A percentile compares a stretch with the other conserved stretches of the same genome.
These are phyloP conservation scores for Wakefieldia striispora DNA, from an alignment of 768 basidiomycete species.

Conservation along the genomic window DNA sequence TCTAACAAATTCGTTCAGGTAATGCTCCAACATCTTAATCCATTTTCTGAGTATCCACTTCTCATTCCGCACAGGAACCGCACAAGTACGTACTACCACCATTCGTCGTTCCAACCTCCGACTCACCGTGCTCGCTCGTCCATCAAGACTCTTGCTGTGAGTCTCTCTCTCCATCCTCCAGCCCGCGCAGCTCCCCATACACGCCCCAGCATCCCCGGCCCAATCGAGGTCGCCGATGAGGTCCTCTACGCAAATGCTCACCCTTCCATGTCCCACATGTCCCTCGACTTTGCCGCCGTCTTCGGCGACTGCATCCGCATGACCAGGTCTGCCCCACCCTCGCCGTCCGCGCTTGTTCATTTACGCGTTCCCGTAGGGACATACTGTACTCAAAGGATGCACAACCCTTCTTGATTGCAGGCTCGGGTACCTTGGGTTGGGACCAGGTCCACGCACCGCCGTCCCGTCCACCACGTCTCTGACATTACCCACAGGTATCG, in stretches of 20 bases:
- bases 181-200: background rate
- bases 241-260: constrained; percentile 93
- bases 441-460: constrained; percentile 60
- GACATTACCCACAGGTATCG: constrained; percentile 58
- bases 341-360: background rate
- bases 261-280: constrained; percentile 85
- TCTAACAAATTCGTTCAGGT: constrained; percentile 22
- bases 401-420: constrained; percentile 93
- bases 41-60: too few relatives aligned
- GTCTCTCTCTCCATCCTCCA: background rate
- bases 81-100: constrained; percentile 52
- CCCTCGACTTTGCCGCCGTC: constrained; percentile 81
- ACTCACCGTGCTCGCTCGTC: constrained; percentile 24
- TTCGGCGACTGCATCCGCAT: constrained; percentile 89
- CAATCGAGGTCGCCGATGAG: constrained; percentile 63
- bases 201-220: constrained; percentile 53
- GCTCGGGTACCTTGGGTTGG: constrained; percentile 96
- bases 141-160: constrained; percentile 49
- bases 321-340: constrained; percentile 50
- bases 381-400: constrained; percentile 75
- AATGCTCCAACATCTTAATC: too few relatives aligned
- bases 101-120: constrained; percentile 3
- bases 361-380: constrained; percentile 39
- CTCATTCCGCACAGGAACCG: constrained; percentile 28
- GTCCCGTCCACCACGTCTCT: background rate